Evolutionary conservation across 2,329 filamentous ascomycete genomes (phyloP).

Genomic region (Mariannaea sp.): DNA sequence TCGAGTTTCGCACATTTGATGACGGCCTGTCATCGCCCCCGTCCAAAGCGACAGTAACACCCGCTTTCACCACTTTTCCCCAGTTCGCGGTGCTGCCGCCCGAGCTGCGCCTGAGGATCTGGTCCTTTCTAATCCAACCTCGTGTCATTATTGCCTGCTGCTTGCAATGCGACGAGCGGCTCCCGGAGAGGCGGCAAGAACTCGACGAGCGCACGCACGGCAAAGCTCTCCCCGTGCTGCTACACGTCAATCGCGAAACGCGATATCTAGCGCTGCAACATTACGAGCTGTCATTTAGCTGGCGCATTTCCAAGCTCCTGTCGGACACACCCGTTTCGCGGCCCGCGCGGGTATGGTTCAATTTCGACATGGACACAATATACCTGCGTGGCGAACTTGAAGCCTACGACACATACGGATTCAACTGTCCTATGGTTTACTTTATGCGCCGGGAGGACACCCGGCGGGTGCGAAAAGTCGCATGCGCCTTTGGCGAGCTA

Average conservation of each 20-base stretch:
- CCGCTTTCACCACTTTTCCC: constrained; percentile 37
- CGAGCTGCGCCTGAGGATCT: constrained; percentile 55
- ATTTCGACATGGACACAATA: constrained; percentile 52
- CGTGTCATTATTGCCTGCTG: constrained; percentile 52
- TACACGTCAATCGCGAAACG: constrained; percentile 51
- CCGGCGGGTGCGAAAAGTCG: constrained; percentile 49
- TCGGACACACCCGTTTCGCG: constrained; percentile 42
- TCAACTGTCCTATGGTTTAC: constrained; percentile 55
- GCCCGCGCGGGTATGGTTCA: constrained; percentile 52
- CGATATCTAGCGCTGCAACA: constrained; percentile 47
- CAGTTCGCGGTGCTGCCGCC: constrained; percentile 49
- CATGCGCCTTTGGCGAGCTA: constrained; percentile 51
- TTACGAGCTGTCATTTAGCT: constrained; percentile 54
- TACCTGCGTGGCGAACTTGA: constrained; percentile 55
- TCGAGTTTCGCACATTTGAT: constrained; percentile 52
- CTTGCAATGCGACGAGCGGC: constrained; percentile 41
- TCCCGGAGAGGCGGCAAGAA: constrained; percentile 38
- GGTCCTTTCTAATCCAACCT: constrained; percentile 51
- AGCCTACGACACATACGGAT: constrained; percentile 51
- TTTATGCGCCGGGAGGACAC: constrained; percentile 52
- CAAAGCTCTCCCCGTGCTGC: constrained; percentile 46
- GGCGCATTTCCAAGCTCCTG: constrained; percentile 51
- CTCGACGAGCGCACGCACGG: constrained; percentile 36
- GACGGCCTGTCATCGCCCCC: constrained; percentile 43
- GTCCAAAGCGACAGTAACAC: neutral